phyloP scores from a whole-genome alignment of 2,329 filamentous ascomycete genomes.

The Aspergillus brasiliensis region DNA sequence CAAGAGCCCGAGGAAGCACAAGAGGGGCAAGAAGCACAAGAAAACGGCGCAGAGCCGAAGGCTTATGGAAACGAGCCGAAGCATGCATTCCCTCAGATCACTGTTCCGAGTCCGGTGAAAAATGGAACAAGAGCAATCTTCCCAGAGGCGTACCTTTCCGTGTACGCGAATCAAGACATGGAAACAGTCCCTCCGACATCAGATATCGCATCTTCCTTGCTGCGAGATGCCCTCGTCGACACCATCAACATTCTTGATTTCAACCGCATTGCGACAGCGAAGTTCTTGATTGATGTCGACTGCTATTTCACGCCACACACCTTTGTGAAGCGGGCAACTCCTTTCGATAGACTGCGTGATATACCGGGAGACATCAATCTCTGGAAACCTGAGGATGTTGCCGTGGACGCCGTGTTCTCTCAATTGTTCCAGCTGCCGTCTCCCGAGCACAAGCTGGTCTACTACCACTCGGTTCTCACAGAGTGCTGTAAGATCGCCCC shows the following conservation, averaged over 20 bases:
- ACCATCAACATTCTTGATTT: slow-evolving; percentile 94
- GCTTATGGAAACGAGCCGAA: slow-evolving; percentile 63
- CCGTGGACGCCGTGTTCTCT: slow-evolving; percentile 96
- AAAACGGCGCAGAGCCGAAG: slow-evolving; percentile 55
- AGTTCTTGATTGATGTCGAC: slow-evolving; percentile 89
- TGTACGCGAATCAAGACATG: slow-evolving; percentile 83
- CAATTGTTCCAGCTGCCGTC: slow-evolving; percentile 86
- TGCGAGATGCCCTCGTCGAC: slow-evolving; percentile 84
- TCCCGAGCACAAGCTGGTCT: slow-evolving; percentile 91
- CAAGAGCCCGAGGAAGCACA: slow-evolving; percentile 6
- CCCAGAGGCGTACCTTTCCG: slow-evolving; percentile 91
- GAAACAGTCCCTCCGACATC: slow-evolving; percentile 81
- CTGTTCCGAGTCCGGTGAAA: slow-evolving; percentile 73
- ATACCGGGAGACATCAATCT: slow-evolving; percentile 68
- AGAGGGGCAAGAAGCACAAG: slow-evolving; percentile 41
- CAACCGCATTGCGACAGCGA: slow-evolving; percentile 84
- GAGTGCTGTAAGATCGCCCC: slow-evolving; percentile 96
- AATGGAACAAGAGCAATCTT: slow-evolving; percentile 77
- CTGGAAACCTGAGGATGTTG: slow-evolving; percentile 94
- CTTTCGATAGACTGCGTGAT: slow-evolving; percentile 83
- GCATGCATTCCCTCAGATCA: slow-evolving; percentile 75
- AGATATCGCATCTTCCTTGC: slow-evolving; percentile 76
- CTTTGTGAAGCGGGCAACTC: slow-evolving; percentile 89
- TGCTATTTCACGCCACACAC: slow-evolving; percentile 89
- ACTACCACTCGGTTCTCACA: slow-evolving; percentile 92